Percentiles rank a stretch among this genome's conserved stretches.
phyloP scores from a whole-genome alignment of 352 stramenopile species.

The Aphanomyces invadans region DNA sequence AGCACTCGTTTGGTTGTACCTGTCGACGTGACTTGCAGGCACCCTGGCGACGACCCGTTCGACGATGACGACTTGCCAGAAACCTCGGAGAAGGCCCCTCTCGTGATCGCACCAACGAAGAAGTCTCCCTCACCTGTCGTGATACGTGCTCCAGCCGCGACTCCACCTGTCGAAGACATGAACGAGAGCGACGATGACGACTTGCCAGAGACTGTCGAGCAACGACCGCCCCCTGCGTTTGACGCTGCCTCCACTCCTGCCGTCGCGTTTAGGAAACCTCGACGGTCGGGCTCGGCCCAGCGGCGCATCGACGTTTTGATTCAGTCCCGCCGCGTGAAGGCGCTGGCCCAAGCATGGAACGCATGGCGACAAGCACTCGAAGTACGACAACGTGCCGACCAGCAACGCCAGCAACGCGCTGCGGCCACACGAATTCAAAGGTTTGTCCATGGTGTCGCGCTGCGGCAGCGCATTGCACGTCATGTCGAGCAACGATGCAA shows the following conservation, averaged over 20 bases:
- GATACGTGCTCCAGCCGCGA: no score
- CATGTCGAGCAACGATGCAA: not conserved
- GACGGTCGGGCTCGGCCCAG: no score
- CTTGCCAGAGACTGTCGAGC: not conserved
- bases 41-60: not conserved
- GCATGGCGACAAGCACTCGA: not conserved
- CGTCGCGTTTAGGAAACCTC: no score
- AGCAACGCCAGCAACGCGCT: not conserved
- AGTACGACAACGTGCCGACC: not conserved
- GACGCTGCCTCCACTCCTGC: no score
- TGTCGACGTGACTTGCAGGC: not conserved
- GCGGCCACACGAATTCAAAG: not conserved
- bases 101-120: no score
- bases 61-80: slow-evolving; percentile 11
- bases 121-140: no score
- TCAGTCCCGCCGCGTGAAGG: not conserved
- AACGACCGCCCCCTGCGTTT: not conserved
- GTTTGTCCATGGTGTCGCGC: not conserved
- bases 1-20: not conserved
- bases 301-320: not conserved
- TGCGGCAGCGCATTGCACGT: not conserved
- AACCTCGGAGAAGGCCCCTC: not conserved
- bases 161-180: no score
- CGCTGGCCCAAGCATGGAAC: not conserved
- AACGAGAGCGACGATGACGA: not conserved